These are phyloP conservation scores for Microbotryum silenes-acaulis DNA, from an alignment of 1,284 basidiomycete species.

Conservation along the genomic window DNA sequence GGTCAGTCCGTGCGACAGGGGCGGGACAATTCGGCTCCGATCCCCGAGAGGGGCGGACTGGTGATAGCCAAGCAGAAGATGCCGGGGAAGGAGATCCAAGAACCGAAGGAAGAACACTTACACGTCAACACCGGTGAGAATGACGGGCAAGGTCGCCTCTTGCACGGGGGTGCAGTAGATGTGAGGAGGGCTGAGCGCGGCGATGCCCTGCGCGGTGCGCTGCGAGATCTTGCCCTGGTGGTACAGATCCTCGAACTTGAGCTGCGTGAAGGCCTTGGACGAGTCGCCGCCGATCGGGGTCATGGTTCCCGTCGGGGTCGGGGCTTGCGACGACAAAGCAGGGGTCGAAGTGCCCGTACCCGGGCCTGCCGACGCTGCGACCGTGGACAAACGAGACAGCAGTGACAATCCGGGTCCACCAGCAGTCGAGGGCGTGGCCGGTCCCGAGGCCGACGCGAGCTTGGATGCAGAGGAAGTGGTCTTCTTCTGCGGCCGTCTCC, in stretches of 20 bases:
- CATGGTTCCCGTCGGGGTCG: too few species aligned
- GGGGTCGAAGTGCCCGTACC: too few species aligned
- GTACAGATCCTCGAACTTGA: constrained; percentile 14
- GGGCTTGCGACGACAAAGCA: too few species aligned
- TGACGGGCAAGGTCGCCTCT: constrained; percentile 46
- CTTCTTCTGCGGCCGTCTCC: too few species aligned
- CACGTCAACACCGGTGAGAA: constrained; percentile 43
- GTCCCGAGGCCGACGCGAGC: too few species aligned
- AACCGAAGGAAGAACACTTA: constrained; percentile 3
- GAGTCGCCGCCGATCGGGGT: neutral
- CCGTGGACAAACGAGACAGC: too few species aligned
- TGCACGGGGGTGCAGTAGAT: constrained; percentile 44
- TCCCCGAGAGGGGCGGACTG: neutral
- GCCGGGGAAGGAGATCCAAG: neutral
- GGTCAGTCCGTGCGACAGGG: neutral
- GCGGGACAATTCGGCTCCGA: neutral
- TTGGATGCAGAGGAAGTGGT: too few species aligned
- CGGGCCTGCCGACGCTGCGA: too few species aligned
- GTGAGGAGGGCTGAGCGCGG: constrained; percentile 4
- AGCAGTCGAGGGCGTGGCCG: too few species aligned
- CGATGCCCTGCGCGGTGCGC: constrained; percentile 6
- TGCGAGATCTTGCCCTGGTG: constrained; percentile 11
- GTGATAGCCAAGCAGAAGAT: neutral
- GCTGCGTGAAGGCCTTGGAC: constrained; percentile 6
- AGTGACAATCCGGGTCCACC: too few species aligned